phyloP scores from a whole-genome alignment of 345 rosid genomes.

The Bruguiera gymnorhiza region DNA sequence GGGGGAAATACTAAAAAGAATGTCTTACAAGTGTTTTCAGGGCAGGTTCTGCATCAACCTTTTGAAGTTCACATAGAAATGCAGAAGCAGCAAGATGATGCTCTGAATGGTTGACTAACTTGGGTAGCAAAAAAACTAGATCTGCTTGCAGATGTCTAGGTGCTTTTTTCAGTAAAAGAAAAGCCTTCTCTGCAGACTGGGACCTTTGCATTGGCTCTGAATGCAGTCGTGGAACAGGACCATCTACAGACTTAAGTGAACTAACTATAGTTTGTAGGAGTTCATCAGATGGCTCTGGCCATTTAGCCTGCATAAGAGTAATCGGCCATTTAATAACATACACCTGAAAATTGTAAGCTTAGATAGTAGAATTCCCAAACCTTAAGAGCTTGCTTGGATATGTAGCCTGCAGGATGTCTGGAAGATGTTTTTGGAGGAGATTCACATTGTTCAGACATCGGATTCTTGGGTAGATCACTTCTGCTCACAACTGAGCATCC shows the following conservation, averaged over 20 bases:
- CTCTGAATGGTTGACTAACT: conserved; percentile 13
- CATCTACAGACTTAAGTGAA: conserved; percentile 8
- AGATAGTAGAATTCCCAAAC: neutral
- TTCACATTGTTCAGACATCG: neutral
- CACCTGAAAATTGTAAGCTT: too few species aligned
- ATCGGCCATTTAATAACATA: neutral
- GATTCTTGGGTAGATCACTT: neutral
- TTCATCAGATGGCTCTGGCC: conserved; percentile 21
- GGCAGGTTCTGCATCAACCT: conserved; percentile 10
- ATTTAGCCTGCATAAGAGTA: neutral
- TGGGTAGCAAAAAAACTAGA: conserved; percentile 7
- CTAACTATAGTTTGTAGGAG: conserved; percentile 10
- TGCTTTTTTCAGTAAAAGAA: conserved; percentile 12
- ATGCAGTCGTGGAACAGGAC: neutral
- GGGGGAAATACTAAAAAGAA: neutral
- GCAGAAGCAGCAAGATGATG: conserved; percentile 9
- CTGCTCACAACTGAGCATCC: too few species aligned
- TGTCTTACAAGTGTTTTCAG: conserved; percentile 4
- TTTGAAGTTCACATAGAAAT: neutral
- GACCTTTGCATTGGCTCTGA: conserved; percentile 8
- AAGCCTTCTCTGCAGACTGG: conserved; percentile 7
- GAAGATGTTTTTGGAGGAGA: conserved; percentile 5
- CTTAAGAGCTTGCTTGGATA: neutral
- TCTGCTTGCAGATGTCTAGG: conserved; percentile 15
- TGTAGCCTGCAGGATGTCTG: neutral